Percentiles rank a stretch among this genome's conserved stretches.
phyloP scores from a whole-genome alignment of 2,329 filamentous ascomycete genomes.

The Aaosphaeria arxii region DNA sequence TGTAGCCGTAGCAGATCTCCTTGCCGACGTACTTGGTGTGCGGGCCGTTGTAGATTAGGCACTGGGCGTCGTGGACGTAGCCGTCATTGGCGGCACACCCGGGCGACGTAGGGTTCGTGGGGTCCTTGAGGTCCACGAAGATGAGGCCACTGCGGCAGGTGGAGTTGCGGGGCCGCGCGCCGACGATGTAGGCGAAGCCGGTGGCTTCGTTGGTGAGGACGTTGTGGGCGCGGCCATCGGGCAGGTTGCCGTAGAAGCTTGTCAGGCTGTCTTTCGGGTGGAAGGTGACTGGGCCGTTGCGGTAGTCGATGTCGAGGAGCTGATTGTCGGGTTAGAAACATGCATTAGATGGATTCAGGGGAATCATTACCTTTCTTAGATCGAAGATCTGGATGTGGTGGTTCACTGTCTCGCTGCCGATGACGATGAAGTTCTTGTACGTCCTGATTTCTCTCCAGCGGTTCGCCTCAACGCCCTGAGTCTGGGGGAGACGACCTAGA shows the following conservation, averaged over 20 bases:
- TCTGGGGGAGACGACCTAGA: slow-evolving; percentile 51
- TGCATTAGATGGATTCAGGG: not conserved
- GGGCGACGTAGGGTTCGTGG: slow-evolving; percentile 50
- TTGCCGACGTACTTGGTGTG: slow-evolving; percentile 46
- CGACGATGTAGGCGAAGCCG: slow-evolving; percentile 32
- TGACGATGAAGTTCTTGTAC: slow-evolving; percentile 45
- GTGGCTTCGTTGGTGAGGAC: slow-evolving; percentile 35
- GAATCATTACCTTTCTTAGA: slow-evolving; percentile 43
- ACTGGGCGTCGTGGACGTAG: slow-evolving; percentile 62
- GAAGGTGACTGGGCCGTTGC: slow-evolving; percentile 28
- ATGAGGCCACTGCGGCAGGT: slow-evolving; percentile 53
- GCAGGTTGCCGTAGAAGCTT: slow-evolving; percentile 20
- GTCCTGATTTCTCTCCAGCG: slow-evolving; percentile 54
- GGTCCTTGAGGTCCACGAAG: slow-evolving; percentile 57
- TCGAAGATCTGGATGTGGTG: slow-evolving; percentile 59
- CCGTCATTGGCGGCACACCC: slow-evolving; percentile 55
- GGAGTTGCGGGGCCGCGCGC: slow-evolving; percentile 29
- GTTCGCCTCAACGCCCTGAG: slow-evolving; percentile 34
- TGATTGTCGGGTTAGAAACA: slow-evolving; percentile 47
- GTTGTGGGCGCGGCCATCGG: slow-evolving; percentile 38
- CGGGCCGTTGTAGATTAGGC: slow-evolving; percentile 54
- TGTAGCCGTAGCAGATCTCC: slow-evolving; percentile 58
- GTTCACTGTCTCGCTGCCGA: slow-evolving; percentile 44
- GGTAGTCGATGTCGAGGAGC: slow-evolving; percentile 28
- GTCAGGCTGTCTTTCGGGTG: slow-evolving; percentile 27